Evolutionary conservation across 257 asterid genomes (phyloP).

Genomic region (Primulina huaijiensis): DNA sequence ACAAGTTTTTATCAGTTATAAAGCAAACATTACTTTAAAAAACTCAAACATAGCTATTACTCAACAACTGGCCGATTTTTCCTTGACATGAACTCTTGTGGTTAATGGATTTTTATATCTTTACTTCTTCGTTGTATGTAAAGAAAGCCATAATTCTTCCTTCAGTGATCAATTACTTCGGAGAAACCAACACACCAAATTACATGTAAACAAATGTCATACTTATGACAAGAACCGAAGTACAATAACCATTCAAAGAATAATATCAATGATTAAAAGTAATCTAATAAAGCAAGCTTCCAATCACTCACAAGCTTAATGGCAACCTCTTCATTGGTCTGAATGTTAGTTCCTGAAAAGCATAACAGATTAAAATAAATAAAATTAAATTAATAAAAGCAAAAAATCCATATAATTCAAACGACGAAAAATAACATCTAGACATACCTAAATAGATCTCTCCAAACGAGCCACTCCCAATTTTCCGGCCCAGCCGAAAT

Average conservation of each 20-base stretch:
- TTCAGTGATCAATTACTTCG: neutral
- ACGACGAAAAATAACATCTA: neutral
- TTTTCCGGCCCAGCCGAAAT: slow-evolving; percentile 78
- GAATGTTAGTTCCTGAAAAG: slow-evolving; percentile 66
- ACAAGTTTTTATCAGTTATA: neutral
- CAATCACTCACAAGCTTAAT: slow-evolving; percentile 71
- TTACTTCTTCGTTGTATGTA: too few relatives aligned
- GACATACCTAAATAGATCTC: slow-evolving; percentile 80
- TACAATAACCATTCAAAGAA: neutral
- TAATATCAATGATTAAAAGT: neutral
- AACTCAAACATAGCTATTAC: neutral
- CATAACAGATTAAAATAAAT: slow-evolving; percentile 2
- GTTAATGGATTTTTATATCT: neutral
- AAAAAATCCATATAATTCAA: neutral
- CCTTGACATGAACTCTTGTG: neutral
- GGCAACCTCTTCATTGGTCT: slow-evolving; percentile 84
- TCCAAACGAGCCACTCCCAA: slow-evolving; percentile 91
- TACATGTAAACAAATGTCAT: neutral
- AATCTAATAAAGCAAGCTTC: neutral
- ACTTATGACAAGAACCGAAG: neutral
- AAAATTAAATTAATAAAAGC: neutral
- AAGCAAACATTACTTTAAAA: neutral
- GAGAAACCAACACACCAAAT: neutral
- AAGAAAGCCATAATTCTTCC: neutral
- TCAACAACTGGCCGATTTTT: neutral